These are phyloP conservation scores for Sugiyamaella lignohabitans DNA, from an alignment of 805 yeast genomes.

Conservation along the genomic window DNA sequence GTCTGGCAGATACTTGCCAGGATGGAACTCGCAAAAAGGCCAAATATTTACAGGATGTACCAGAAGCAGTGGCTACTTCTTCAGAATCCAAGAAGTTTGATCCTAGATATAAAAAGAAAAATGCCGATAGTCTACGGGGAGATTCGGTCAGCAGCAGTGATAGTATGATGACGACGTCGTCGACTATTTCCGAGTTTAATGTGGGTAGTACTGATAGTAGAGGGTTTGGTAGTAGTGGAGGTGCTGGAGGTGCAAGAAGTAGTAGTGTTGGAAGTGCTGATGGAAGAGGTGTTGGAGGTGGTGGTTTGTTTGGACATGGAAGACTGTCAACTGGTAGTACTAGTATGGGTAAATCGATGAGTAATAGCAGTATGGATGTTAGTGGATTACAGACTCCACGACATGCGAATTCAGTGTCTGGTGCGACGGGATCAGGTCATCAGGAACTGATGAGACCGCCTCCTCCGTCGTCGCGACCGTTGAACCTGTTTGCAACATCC, in stretches of 20 bases:
- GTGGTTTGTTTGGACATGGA: no score
- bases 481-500: background rate
- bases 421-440: background rate
- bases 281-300: no score
- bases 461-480: background rate
- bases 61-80: constrained; percentile 26
- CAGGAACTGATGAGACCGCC: background rate
- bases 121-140: background rate
- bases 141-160: background rate
- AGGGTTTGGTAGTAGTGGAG: no score
- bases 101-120: constrained; percentile 7
- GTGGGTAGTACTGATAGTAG: no score
- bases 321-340: background rate
- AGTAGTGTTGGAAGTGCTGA: background rate
- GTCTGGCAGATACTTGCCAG: constrained; percentile 61
- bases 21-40: constrained; percentile 87
- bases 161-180: background rate
- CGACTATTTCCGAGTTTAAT: background rate
- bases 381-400: no score
- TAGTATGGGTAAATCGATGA: background rate
- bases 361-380: background rate
- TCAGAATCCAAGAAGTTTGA: constrained; percentile 11
- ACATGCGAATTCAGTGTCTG: background rate
- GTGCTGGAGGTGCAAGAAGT: background rate
- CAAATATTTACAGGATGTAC: constrained; percentile 69